Evolutionary conservation across 257 asterid genomes (phyloP).

Genomic region (Fraxinus quadrangulata): DNA sequence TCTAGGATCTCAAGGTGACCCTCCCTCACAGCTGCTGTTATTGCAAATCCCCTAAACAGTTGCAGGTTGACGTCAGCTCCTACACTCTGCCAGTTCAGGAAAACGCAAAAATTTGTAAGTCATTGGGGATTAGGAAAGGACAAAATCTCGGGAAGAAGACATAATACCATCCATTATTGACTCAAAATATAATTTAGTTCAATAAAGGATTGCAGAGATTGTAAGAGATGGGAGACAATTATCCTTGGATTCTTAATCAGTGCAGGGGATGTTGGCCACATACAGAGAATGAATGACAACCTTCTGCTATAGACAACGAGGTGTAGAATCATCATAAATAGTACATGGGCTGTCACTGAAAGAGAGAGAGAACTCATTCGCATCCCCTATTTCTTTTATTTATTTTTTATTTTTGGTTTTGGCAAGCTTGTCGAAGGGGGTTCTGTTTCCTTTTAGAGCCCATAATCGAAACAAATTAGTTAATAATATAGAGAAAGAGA

Average conservation of each 20-base stretch:
- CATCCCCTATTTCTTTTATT: constrained; percentile 20
- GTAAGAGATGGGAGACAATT: neutral
- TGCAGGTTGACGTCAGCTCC: constrained; percentile 80
- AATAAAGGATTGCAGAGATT: neutral
- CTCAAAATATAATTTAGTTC: neutral
- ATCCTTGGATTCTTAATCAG: neutral
- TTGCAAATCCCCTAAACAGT: constrained; percentile 63
- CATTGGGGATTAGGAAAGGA: constrained; percentile 9
- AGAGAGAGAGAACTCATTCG: constrained; percentile 13
- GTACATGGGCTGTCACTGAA: constrained; percentile 20
- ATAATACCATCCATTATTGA: constrained; percentile 4
- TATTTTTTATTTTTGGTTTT: neutral
- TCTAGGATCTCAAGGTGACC: constrained; percentile 63
- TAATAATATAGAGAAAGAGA: neutral
- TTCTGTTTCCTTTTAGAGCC: neutral
- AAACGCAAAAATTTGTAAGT: constrained; percentile 4
- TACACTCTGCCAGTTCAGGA: constrained; percentile 42
- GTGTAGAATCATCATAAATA: constrained; percentile 23
- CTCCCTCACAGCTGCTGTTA: constrained; percentile 77
- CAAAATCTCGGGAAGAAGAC: constrained; percentile 9
- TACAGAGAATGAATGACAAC: constrained; percentile 17
- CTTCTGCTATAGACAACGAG: constrained; percentile 23
- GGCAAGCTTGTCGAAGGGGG: neutral
- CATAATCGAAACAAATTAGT: neutral
- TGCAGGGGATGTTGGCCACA: constrained; percentile 10